These are phyloP conservation scores for Flaveria bidentis DNA, from an alignment of 129 eudicot genomes.

Conservation along the genomic window DNA sequence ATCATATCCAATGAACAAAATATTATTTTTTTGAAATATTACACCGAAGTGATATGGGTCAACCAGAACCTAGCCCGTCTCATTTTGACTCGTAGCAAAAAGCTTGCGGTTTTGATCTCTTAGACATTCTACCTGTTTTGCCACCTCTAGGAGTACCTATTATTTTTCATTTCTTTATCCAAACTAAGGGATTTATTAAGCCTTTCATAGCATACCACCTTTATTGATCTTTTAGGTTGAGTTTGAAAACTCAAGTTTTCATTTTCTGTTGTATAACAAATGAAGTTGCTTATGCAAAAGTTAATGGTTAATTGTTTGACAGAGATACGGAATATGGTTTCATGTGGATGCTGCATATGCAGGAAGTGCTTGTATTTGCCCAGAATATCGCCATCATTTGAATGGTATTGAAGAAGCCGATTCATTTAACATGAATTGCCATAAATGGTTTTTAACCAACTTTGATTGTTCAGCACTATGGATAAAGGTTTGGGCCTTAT, in stretches of 20 bases:
- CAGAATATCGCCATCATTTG: conserved; percentile 78
- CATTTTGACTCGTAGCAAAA: not conserved
- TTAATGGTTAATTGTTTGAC: conserved; percentile 29
- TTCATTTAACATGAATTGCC: conserved; percentile 94
- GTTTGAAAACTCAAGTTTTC: not conserved
- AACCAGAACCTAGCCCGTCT: not conserved
- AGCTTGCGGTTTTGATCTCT: not conserved
- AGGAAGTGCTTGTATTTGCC: conserved; percentile 96
- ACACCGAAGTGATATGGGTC: not conserved
- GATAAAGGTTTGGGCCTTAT: conserved; percentile 65
- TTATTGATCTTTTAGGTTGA: not conserved
- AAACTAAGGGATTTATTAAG: not conserved
- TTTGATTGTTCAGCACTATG: conserved; percentile 95
- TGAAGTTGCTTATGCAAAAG: conserved; percentile 19
- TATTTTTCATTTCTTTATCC: not conserved
- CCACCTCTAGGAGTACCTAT: not conserved
- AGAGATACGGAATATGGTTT: conserved; percentile 80
- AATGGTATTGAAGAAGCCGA: conserved; percentile 93
- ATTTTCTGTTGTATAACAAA: conserved; percentile 2
- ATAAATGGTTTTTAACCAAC: conserved; percentile 93
- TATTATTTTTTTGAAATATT: not conserved
- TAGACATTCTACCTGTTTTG: not conserved
- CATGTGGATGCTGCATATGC: conserved; percentile 99
- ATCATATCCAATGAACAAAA: not conserved
- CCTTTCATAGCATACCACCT: not conserved